Percentiles rank a stretch among this genome's conserved stretches.
These are phyloP conservation scores for Pichia sp. DNA, from an alignment of 1,139 yeast genomes.

Conservation along the genomic window DNA sequence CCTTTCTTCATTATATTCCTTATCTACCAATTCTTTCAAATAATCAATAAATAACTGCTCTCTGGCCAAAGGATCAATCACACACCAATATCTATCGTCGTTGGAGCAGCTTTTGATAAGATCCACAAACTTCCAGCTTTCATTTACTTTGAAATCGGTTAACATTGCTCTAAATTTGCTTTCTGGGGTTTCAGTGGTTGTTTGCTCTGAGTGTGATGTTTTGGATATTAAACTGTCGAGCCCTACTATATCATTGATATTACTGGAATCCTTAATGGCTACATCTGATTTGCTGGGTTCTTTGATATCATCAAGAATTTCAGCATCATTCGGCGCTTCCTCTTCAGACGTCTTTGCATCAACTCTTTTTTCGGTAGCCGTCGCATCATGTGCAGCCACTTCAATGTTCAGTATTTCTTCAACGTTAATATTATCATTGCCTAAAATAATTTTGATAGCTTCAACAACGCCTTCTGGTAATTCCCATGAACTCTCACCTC, in stretches of 20 bases:
- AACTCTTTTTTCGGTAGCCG: neutral
- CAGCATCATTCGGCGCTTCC: neutral
- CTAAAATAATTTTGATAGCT: neutral
- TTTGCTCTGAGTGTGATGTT: too few species aligned
- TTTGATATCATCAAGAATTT: neutral
- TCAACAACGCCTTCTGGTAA: constrained; percentile 41
- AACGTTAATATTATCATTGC: neutral
- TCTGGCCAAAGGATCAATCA: constrained; percentile 53
- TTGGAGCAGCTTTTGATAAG: constrained; percentile 28
- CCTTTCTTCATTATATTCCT: constrained; percentile 45
- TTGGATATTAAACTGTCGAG: too few species aligned
- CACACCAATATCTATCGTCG: constrained; percentile 63
- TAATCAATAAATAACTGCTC: constrained; percentile 60
- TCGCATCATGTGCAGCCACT: neutral
- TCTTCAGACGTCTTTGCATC: neutral
- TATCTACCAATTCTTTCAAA: constrained; percentile 44
- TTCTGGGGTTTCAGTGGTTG: too few species aligned
- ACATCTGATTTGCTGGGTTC: too few species aligned
- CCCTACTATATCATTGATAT: too few species aligned
- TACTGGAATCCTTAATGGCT: too few species aligned
- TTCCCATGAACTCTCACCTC: constrained; percentile 77
- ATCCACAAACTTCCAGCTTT: neutral
- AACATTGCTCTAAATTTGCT: neutral
- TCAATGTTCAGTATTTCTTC: neutral
- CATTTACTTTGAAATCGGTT: neutral